Base-by-base conservation (phyloP, 305 asterid species). In the Caryopteris hybrid region DNA sequence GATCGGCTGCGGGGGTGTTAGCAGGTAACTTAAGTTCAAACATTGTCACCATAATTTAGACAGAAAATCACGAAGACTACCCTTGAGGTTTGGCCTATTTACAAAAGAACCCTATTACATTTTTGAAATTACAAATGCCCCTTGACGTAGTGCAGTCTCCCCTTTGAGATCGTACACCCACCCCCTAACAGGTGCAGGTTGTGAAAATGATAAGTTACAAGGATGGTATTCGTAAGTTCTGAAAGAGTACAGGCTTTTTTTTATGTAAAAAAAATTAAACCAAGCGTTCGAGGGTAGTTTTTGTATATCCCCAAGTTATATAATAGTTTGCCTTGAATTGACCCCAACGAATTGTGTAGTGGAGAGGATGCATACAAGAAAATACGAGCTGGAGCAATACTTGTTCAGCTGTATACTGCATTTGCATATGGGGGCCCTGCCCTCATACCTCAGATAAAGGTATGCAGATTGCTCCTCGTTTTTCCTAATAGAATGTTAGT, bases 391-490 rank as follows among this genome's bases (percentile, higher is more conserved):
- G 97, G 97, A 65, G 99, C 99, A 23, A 85, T 89, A 59, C 99
- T 91, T 54, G 88, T 93, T 70, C 96, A 93, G 92, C 89, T 91
- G 25, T 94, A 94, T 76, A 91, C 99, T n/a, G 88, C 96, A 60
- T 89, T 94, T 79, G 98, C 98, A 10, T 93, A 91, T 51, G 97
- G 99, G 1, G 99, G 99, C 2, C 99, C 96, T 34, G 97, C 99
- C 23, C 96, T 94, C 71, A 86, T 94, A 66, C 99, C 99, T 63
- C 65, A 73, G 73, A 86, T 94, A 5, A 94, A 94, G 99, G 98
- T 91, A 82, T 10, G 6, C 27, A 62, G 39, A 17, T 57, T 14
- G 25, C 66, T 14, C 21, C 6, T 50, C 47, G 1, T 59, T 31
- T 11, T 54, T 33, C 31, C 38, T 29, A 38, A 16, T 36, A 55